Evolutionary conservation across 1,284 basidiomycete genomes (phyloP), one percentile per base, ranked within the genome.

Genomic region (Pulveroboletus sp.): DNA sequence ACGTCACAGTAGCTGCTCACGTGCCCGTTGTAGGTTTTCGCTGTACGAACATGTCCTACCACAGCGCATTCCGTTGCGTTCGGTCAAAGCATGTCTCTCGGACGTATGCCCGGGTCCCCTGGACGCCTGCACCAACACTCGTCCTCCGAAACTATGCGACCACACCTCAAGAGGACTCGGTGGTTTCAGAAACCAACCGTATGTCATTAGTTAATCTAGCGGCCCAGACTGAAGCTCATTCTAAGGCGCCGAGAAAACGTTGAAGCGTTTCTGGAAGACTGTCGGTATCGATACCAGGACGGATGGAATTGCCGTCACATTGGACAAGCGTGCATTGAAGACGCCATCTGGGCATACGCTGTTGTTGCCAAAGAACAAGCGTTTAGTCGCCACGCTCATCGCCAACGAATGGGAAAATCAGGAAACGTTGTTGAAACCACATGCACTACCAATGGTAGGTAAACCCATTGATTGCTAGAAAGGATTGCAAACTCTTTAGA

Each of bases 401-500:
- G 96, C 95, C 12, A 84, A 90, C 57, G 96, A 99, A 77, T 99
- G 96, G 96, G 93, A 97, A 70, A 92, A 91, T 69, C 96, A 98
- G 77, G 86, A 88, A 56, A 85, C 80, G 24, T 70, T 95, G 2
- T 70, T 98, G 61, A 98, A 96, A 74, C 91, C 91, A 31, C 93
- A 97, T 72, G 88, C 94, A 0, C 76, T 99, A 28, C 96, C 96
- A 7, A 84, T 98, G 80, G 96, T 96, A 65, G 61, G 84, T 74
- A 43, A 22, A 49, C 42, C 52, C 46, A 42, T 43, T 50, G 50
- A 10, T 52, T 28, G 36, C 24, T 39, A 29, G 24, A 42, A 20
- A 44, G 5, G 4, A 12, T 49, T 39, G 17, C 39, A 38, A 42
- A 50, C 52, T 40, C 49, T 66, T 55, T 48, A 67, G 94, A 98